A percentile compares a stretch with the other conserved stretches of the same genome.
phyloP scores from a whole-genome alignment of 305 asterid species.

The Withania somnifera region DNA sequence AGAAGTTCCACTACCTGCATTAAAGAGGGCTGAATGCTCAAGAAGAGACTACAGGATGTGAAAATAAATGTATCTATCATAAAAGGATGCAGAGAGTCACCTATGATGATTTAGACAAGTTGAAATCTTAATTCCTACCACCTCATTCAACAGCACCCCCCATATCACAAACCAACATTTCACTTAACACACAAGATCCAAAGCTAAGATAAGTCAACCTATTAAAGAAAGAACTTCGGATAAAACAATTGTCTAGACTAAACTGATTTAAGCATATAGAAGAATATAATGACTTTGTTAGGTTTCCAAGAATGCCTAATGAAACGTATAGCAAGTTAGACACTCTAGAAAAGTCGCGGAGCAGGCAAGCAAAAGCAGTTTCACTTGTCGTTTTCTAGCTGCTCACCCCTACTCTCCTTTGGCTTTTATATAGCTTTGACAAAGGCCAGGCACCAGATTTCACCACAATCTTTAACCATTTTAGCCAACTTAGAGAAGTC shows the following conservation, averaged over 20 bases:
- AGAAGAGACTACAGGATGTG: neutral
- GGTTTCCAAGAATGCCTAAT: neutral
- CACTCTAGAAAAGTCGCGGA: neutral
- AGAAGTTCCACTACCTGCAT: conserved; percentile 92
- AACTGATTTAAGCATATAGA: neutral
- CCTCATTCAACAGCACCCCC: neutral
- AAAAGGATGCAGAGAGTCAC: neutral
- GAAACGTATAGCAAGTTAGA: neutral
- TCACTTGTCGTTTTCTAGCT: neutral
- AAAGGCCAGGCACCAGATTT: neutral
- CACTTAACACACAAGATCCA: neutral
- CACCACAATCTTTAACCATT: neutral
- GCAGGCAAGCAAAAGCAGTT: neutral
- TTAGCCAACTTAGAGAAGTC: neutral
- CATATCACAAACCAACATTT: neutral
- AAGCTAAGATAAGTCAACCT: neutral
- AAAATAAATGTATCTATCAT: neutral
- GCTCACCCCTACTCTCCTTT: neutral
- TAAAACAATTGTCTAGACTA: neutral
- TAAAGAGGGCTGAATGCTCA: neutral
- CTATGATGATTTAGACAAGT: neutral
- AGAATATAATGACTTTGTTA: neutral
- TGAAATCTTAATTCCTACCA: neutral
- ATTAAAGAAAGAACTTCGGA: neutral
- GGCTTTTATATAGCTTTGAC: neutral